Conservation (phyloP, 2,329 filamentous ascomycete species). For the Plectosphaerella sp. region DNA sequence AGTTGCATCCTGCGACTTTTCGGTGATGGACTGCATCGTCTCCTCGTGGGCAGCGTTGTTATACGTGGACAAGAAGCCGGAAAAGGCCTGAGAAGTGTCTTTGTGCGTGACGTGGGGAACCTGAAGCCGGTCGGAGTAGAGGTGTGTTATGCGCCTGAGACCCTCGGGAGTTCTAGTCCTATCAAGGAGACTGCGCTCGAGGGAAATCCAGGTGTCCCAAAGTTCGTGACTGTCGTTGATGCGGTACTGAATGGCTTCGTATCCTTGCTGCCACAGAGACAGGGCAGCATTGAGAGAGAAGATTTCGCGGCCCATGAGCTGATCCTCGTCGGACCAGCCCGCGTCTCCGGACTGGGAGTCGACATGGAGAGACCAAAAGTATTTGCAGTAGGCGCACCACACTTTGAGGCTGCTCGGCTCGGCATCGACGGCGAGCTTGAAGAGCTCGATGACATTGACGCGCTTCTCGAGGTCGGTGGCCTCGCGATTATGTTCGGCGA, state of each 20-base stretch:
- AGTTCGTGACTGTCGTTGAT: conserved; percentile 72
- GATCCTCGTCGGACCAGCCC: conserved; percentile 63
- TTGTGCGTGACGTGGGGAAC: conserved; percentile 74
- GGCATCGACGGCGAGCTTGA: conserved; percentile 63
- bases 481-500: conserved; percentile 64
- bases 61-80: conserved; percentile 68
- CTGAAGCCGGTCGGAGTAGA: conserved; percentile 66
- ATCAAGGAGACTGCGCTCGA: conserved; percentile 64
- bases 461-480: conserved; percentile 61
- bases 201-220: conserved; percentile 74
- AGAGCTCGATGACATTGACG: conserved; percentile 67
- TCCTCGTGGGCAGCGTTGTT: conserved; percentile 68
- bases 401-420: conserved; percentile 70
- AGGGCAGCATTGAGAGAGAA: conserved; percentile 66
- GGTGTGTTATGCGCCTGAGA: conserved; percentile 60
- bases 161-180: conserved; percentile 49
- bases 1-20: conserved; percentile 60
- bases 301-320: conserved; percentile 62
- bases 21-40: conserved; percentile 65
- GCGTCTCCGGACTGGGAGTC: conserved; percentile 54
- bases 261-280: conserved; percentile 67
- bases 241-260: conserved; percentile 68
- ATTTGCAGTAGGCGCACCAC: conserved; percentile 76
- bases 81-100: conserved; percentile 70
- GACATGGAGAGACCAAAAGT: conserved; percentile 67